These are phyloP conservation scores for Isabelozyma heimii DNA, from an alignment of 805 yeast genomes.

Conservation along the genomic window DNA sequence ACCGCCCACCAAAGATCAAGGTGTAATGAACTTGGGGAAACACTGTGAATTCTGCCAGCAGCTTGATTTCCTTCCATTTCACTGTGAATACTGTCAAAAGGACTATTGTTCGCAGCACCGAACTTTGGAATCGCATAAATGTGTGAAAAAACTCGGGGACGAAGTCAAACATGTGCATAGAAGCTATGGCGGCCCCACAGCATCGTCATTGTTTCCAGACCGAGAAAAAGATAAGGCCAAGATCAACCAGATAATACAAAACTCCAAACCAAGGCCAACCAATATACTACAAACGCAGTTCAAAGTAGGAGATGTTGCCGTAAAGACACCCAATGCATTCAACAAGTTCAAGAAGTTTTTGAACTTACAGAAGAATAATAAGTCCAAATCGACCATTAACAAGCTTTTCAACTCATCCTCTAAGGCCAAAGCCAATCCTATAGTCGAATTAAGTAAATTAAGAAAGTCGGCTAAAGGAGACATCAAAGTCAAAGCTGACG, in stretches of 20 bases:
- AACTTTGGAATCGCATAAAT: slow-evolving; percentile 27
- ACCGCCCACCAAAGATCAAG: slow-evolving; percentile 9
- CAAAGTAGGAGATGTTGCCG: slow-evolving; percentile 26
- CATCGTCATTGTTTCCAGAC: slow-evolving; percentile 52
- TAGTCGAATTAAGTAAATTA: slow-evolving; percentile 32
- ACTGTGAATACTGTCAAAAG: slow-evolving; percentile 46
- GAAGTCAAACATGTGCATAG: background rate
- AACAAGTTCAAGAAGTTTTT: slow-evolving; percentile 25
- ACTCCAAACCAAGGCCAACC: slow-evolving; percentile 17
- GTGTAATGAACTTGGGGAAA: slow-evolving; percentile 55
- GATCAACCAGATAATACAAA: slow-evolving; percentile 24
- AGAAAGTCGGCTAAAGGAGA: slow-evolving; percentile 53
- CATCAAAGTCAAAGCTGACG: slow-evolving; percentile 35
- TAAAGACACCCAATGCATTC: slow-evolving; percentile 19
- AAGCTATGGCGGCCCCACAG: slow-evolving; percentile 29
- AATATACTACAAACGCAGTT: slow-evolving; percentile 19
- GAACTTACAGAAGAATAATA: slow-evolving; percentile 17
- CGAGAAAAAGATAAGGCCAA: slow-evolving; percentile 38
- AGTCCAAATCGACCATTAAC: background rate
- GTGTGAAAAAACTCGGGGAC: slow-evolving; percentile 17
- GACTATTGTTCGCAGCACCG: slow-evolving; percentile 54
- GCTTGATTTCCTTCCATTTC: slow-evolving; percentile 58
- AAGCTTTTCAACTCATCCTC: background rate
- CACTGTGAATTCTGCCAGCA: slow-evolving; percentile 52
- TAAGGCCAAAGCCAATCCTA: slow-evolving; percentile 5